Conservation (phyloP, 2,329 filamentous ascomycete species). For the Davidsoniella eucalypti region DNA sequence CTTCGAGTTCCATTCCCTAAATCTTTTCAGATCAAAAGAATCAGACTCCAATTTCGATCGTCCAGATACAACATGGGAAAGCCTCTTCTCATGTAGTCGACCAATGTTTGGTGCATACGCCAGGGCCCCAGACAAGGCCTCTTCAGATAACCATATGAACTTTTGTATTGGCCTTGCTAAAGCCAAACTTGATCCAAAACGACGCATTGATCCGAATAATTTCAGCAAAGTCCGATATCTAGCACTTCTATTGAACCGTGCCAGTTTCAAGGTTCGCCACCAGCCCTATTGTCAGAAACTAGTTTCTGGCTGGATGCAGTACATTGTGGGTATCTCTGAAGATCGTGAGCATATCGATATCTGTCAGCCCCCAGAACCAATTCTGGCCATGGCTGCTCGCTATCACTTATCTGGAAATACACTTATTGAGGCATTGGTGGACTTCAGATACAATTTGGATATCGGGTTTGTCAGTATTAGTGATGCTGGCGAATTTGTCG, state of each 20-base stretch:
- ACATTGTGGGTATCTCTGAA: background rate
- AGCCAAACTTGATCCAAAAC: too few relatives aligned
- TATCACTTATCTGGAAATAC: background rate
- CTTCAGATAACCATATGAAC: too few relatives aligned
- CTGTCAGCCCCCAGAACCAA: background rate
- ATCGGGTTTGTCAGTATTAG: background rate
- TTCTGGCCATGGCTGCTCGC: background rate
- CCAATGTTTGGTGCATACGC: too few relatives aligned
- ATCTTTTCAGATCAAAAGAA: too few relatives aligned
- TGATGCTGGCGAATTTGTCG: background rate
- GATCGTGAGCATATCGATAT: background rate
- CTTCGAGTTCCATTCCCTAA: background rate
- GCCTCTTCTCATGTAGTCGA: too few relatives aligned
- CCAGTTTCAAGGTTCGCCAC: background rate
- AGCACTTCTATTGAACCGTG: background rate
- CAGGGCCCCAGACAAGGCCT: too few relatives aligned
- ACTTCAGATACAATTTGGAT: background rate
- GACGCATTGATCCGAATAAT: too few relatives aligned
- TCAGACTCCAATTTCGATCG: too few relatives aligned
- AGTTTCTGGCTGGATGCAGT: background rate
- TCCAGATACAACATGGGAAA: too few relatives aligned
- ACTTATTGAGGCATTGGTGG: background rate
- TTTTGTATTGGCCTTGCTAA: too few relatives aligned
- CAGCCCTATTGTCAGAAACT: background rate
- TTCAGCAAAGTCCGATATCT: background rate